Conservation (phyloP, 108 stramenopile species). For the Skeletonema grethae region DNA sequence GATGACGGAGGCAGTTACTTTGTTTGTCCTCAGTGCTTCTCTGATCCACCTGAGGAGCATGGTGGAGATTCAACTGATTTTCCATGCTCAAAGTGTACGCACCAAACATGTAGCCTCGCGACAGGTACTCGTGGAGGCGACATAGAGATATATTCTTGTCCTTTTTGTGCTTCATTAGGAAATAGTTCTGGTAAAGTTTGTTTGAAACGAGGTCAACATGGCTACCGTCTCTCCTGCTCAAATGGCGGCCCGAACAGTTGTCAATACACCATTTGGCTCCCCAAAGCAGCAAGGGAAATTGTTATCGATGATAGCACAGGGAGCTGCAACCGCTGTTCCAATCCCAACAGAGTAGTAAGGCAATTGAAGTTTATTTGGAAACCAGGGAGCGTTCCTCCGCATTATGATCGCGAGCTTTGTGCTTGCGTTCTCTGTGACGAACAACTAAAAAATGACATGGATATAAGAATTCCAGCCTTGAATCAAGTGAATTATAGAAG, state of each 20-base stretch:
- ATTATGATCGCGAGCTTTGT: constrained; percentile 59
- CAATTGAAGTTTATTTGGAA: constrained; percentile 76
- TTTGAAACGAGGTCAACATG: constrained; percentile 57
- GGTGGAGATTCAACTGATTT: constrained; percentile 65
- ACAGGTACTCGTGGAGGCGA: constrained; percentile 71
- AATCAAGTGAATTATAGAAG: constrained; percentile 63
- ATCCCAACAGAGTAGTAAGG: constrained; percentile 50
- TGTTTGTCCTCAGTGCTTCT: constrained; percentile 83
- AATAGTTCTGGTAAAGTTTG: constrained; percentile 49
- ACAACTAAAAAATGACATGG: constrained; percentile 63
- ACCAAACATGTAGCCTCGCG: constrained; percentile 72
- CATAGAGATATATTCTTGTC: constrained; percentile 74
- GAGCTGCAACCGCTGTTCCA: constrained; percentile 59
- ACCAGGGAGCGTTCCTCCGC: constrained; percentile 82
- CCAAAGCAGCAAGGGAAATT: constrained; percentile 53
- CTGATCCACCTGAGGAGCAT: constrained; percentile 70
- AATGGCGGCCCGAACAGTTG: constrained; percentile 63
- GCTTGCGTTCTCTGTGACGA: constrained; percentile 81
- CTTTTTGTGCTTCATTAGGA: constrained; percentile 59
- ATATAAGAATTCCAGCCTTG: constrained; percentile 63
- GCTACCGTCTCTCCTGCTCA: constrained; percentile 67
- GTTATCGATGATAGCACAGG: constrained; percentile 43
- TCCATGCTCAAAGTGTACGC: constrained; percentile 76
- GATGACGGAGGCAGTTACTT: constrained; percentile 71
- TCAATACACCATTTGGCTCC: constrained; percentile 77